Conservation (phyloP, 192 early-diverging fungal genomes). For the Bifiguratus adelaidae region DNA sequence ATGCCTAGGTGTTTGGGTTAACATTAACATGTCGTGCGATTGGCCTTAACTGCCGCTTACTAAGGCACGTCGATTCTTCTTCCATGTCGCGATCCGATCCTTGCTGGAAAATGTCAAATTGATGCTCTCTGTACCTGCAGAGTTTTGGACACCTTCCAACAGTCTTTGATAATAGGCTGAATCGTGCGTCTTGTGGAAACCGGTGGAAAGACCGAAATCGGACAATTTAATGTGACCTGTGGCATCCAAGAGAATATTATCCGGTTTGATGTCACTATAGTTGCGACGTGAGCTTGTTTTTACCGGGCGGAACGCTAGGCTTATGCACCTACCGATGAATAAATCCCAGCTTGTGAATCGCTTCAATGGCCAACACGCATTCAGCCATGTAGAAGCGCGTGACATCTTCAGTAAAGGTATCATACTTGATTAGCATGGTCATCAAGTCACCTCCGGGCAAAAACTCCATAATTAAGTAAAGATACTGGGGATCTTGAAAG, state of each 20-base stretch:
- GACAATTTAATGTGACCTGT: conserved; percentile 99
- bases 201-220: conserved; percentile 99
- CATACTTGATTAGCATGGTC: conserved; percentile 98
- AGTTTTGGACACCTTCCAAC: conserved; percentile 46
- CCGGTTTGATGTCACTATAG: conserved; percentile 69
- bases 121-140: conserved; percentile 62
- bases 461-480: conserved; percentile 99
- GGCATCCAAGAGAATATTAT: conserved; percentile 90
- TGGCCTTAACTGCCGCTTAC: conserved; percentile 16
- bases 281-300: background rate
- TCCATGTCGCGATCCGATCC: conserved; percentile 97
- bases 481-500: conserved; percentile 88
- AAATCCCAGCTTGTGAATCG: conserved; percentile 89
- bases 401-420: conserved; percentile 94
- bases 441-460: conserved; percentile 98
- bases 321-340: conserved; percentile 65
- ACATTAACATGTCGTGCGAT: background rate
- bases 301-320: background rate
- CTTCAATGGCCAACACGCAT: conserved; percentile 84
- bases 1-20: conserved; percentile 68
- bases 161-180: conserved; percentile 88
- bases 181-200: conserved; percentile 98
- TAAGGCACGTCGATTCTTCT: conserved; percentile 87
- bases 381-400: conserved; percentile 99
- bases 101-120: conserved; percentile 88